Percentiles rank a stretch among this genome's conserved stretches.
phyloP scores from a whole-genome alignment of 768 basidiomycete genomes.

The Xanthoconium purpureum region DNA sequence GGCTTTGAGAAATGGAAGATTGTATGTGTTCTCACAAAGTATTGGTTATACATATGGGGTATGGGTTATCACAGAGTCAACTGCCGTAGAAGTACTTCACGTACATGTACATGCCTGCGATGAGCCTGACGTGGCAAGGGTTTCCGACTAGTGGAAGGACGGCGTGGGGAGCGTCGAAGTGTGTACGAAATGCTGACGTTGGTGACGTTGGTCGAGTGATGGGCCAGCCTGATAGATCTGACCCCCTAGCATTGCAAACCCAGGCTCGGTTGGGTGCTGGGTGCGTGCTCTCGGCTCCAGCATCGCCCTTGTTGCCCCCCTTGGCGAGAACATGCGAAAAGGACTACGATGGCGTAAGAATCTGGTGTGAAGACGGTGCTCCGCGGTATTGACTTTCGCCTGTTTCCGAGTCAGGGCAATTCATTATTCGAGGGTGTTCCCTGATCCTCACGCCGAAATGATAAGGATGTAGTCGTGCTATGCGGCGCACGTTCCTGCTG shows the following conservation, averaged over 20 bases:
- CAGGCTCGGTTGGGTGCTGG: not conserved
- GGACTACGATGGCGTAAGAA: not conserved
- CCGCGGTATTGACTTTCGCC: conserved; percentile 15
- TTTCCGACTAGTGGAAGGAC: not conserved
- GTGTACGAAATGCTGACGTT: not conserved
- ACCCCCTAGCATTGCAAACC: not conserved
- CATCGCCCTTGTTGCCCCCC: not conserved
- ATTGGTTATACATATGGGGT: too few relatives aligned
- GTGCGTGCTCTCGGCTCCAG: not conserved
- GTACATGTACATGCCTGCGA: not conserved
- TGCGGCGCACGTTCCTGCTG: not conserved
- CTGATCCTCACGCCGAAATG: conserved; percentile 17
- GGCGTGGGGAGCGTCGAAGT: not conserved
- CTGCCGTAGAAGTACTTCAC: too few relatives aligned
- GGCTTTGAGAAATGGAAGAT: too few relatives aligned
- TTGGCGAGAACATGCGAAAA: not conserved
- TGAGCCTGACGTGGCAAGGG: not conserved
- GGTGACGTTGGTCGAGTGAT: too few relatives aligned
- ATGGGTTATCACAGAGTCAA: too few relatives aligned
- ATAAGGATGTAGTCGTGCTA: not conserved
- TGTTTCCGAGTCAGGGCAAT: conserved; percentile 1
- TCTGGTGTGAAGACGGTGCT: not conserved
- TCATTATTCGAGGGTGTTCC: conserved; percentile 9
- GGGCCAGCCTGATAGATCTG: not conserved
- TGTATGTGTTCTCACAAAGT: too few relatives aligned